Evolutionary conservation across 108 stramenopile genomes (phyloP), one percentile per base, ranked within the genome.

Genomic region (Pseudonitzschia pungens): DNA sequence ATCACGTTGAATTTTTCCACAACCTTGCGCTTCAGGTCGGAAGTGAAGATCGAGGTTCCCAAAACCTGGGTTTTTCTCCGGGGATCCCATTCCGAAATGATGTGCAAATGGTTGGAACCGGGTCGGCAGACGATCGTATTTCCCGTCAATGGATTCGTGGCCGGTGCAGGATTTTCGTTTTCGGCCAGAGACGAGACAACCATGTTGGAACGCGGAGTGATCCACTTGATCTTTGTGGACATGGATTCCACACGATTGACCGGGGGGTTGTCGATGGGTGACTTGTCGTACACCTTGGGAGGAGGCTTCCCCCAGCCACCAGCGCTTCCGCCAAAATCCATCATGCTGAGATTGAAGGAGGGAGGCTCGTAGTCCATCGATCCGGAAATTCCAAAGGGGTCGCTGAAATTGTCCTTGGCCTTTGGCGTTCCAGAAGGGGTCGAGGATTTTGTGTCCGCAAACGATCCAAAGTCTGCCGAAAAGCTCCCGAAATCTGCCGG

Each of bases 121-220:
- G 31, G 32, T 28, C 81, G 64, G 50, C 84, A 87, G 28, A 78
- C 52, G 59, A 94, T 87, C 0, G 89, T 52, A 74, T 94, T 94
- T 29, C 89, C 89, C 59, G 77, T 84, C 29, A 87, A 63, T 20
- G 90, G 93, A 81, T 94, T 94, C 20, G 68, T 62, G 3, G 69
- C 72, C 33, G 90, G 90, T 40, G 59, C 28, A 2, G 74, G 64
- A 8, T 4, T 40, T 62, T 31, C 10, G 36, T 62, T 31, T 1
- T 36, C 15, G 14, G 15, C 6, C 36, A 20, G n/a, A 64, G 21
- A 36, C 26, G 22, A 16, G 18, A 22, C 44, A 21, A 63, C 68
- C 64, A 68, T 60, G 56, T 68, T 77, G 40, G 14, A 52, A 32
- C 14, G 48, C 54, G 45, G 64, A n/a, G 26, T 29, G 51, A 41